phyloP scores from a whole-genome alignment of 495 filamentous ascomycete genomes.

The Penicillium manginii region DNA sequence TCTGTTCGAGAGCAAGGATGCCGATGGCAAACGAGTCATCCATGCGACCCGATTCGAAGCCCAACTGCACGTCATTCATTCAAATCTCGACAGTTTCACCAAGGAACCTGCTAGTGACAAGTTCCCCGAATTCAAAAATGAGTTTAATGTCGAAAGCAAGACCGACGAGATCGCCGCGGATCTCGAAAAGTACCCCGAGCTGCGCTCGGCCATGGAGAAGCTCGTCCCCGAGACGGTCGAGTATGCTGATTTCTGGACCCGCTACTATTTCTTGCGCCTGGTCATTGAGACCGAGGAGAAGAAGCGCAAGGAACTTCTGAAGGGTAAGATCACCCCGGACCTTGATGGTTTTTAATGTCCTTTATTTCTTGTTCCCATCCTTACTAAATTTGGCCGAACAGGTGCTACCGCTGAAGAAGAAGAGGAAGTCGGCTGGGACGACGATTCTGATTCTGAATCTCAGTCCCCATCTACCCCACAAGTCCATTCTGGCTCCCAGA shows the following conservation, averaged over 20 bases:
- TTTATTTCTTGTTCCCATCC: constrained; percentile 17
- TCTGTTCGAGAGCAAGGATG: constrained; percentile 90
- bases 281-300: constrained; percentile 96
- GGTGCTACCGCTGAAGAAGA: constrained; percentile 65
- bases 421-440: constrained; percentile 86
- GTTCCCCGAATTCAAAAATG: constrained; percentile 73
- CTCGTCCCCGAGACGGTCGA: constrained; percentile 87
- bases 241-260: constrained; percentile 88
- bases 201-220: constrained; percentile 92
- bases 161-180: constrained; percentile 84
- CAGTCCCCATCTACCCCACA: constrained; percentile 57
- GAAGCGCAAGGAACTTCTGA: constrained; percentile 84
- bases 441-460: constrained; percentile 71
- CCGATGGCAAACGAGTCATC: constrained; percentile 85
- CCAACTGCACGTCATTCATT: constrained; percentile 93
- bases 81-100: constrained; percentile 78
- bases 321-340: constrained; percentile 61
- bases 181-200: constrained; percentile 84
- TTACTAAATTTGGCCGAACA: constrained; percentile 25
- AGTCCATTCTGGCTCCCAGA: constrained; percentile 22
- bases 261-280: constrained; percentile 94
- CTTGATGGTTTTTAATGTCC: constrained; percentile 8
- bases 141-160: constrained; percentile 80
- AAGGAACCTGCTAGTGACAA: constrained; percentile 77
- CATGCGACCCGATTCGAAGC: constrained; percentile 95